Evolutionary conservation across 208 protist genomes (phyloP).

Genomic region (Leishmania tropica): DNA sequence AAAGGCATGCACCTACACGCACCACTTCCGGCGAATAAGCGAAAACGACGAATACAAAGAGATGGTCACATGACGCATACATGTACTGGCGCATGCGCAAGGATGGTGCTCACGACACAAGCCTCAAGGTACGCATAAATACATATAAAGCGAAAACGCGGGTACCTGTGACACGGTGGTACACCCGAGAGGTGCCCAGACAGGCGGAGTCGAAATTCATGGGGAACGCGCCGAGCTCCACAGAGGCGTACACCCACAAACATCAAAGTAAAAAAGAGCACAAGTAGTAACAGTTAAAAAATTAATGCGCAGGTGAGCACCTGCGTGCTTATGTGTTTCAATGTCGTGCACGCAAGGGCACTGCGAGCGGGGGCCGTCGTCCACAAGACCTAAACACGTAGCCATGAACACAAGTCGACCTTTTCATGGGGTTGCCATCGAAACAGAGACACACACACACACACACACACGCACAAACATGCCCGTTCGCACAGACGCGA

Average conservation of each 20-base stretch:
- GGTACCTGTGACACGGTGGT: neutral
- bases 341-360: neutral
- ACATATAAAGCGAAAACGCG: neutral
- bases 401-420: neutral
- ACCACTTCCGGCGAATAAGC: neutral
- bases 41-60: neutral
- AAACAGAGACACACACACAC: neutral
- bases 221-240: neutral
- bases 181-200: neutral
- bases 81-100: neutral
- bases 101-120: neutral
- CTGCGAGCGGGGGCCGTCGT: neutral
- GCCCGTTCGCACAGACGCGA: neutral
- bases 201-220: neutral
- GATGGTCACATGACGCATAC: neutral
- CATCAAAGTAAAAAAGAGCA: neutral
- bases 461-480: neutral
- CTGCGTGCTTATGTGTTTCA: neutral
- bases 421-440: neutral
- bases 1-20: neutral
- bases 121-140: neutral
- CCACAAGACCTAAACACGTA: neutral
- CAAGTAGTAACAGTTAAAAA: neutral
- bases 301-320: no score
- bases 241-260: neutral